phyloP scores from a whole-genome alignment of 140 eudicot genomes.

The Anethum foeniculum region DNA sequence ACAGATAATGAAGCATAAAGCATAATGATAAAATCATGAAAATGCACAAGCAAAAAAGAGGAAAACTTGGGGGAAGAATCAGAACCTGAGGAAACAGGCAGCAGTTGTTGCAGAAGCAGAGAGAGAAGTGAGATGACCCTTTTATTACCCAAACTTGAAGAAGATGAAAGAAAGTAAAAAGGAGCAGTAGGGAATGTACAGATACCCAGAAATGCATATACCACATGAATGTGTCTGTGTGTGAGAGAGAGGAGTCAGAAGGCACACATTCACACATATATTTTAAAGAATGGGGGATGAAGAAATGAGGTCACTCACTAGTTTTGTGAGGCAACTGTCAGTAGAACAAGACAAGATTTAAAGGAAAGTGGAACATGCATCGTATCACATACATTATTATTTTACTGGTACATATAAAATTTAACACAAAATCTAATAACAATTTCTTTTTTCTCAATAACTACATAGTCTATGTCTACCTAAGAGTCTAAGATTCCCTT shows the following conservation, averaged over 20 bases:
- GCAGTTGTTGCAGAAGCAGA: not conserved
- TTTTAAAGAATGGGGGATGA: not conserved
- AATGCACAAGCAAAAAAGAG: not conserved
- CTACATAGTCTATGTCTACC: too few species aligned
- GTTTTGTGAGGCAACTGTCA: slow-evolving; percentile 2
- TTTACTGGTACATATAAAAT: too few species aligned
- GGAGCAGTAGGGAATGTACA: not conserved
- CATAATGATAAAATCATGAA: not conserved
- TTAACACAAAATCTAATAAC: too few species aligned
- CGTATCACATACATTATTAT: slow-evolving; percentile 13
- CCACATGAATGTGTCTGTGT: not conserved
- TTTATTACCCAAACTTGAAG: slow-evolving; percentile 5
- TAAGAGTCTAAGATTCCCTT: too few species aligned
- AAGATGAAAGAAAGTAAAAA: not conserved
- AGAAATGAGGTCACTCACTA: not conserved
- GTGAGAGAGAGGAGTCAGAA: not conserved
- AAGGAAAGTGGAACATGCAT: slow-evolving; percentile 10
- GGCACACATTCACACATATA: not conserved
- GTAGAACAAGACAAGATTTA: slow-evolving; percentile 1
- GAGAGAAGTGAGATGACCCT: not conserved
- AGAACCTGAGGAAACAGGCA: not conserved
- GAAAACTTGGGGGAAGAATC: not conserved
- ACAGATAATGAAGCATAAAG: not conserved
- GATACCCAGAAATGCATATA: not conserved
- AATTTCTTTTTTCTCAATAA: too few species aligned